Evolutionary conservation across 2,329 filamentous ascomycete genomes (phyloP).

Genomic region (Colletotrichum falcatum): DNA sequence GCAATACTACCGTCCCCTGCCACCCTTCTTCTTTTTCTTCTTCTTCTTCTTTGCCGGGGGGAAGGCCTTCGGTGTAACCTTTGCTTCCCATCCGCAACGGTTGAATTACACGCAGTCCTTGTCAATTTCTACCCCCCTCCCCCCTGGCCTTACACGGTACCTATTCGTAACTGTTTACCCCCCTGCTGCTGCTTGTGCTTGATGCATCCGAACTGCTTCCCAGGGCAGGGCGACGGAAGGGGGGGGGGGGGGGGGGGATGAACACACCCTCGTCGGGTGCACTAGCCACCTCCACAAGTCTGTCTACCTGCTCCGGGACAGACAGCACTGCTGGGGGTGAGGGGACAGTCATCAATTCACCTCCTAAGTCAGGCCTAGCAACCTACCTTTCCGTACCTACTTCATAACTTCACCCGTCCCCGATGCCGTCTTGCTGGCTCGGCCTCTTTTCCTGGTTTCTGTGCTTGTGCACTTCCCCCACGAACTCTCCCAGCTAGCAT

Average conservation of each 20-base stretch:
- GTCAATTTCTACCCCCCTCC: constrained; percentile 33
- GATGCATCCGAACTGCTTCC: constrained; percentile 40
- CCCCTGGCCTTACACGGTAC: constrained; percentile 30
- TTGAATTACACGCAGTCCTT: constrained; percentile 31
- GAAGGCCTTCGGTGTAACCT: constrained; percentile 24
- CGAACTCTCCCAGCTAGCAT: background rate
- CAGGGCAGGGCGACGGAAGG: constrained; percentile 23
- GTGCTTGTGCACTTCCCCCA: constrained; percentile 36
- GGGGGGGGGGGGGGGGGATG: too few species aligned
- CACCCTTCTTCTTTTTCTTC: background rate
- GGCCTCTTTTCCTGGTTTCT: constrained; percentile 30
- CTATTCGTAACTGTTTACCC: constrained; percentile 39
- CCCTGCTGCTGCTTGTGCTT: constrained; percentile 33
- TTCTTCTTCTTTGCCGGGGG: constrained; percentile 4
- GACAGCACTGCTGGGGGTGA: constrained; percentile 15
- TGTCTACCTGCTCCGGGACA: constrained; percentile 23
- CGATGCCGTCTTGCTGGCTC: constrained; percentile 27
- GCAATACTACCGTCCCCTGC: constrained; percentile 2
- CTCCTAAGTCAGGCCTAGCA: constrained; percentile 30
- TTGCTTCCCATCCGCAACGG: constrained; percentile 23
- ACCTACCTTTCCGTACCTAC: constrained; percentile 35
- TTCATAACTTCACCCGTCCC: constrained; percentile 40
- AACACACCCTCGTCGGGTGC: constrained; percentile 34
- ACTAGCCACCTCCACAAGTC: constrained; percentile 41
- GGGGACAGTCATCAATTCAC: constrained; percentile 38